phyloP scores from a whole-genome alignment of 306 rosid genomes.

The Malus domestica region DNA sequence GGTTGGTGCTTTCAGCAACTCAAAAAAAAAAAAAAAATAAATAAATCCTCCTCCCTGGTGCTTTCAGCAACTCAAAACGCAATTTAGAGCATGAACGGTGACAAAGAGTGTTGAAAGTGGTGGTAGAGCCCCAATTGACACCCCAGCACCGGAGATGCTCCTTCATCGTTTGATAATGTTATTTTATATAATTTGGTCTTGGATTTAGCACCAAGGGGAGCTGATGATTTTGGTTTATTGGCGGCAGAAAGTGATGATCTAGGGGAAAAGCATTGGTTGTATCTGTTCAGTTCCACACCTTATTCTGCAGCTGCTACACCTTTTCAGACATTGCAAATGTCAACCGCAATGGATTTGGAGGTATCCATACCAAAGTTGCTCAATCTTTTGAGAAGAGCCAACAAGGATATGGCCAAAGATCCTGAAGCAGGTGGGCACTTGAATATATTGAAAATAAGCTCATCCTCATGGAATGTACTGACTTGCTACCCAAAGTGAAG shows the following conservation, averaged over 20 bases:
- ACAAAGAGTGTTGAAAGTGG: too few relatives aligned
- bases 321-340: background rate
- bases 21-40: too few relatives aligned
- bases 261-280: background rate
- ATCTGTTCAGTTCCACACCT: background rate
- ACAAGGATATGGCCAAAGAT: background rate
- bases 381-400: background rate
- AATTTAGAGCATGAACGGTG: too few relatives aligned
- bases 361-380: background rate
- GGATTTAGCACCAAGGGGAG: background rate
- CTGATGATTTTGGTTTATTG: background rate
- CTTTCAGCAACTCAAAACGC: too few relatives aligned
- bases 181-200: background rate
- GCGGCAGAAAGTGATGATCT: background rate
- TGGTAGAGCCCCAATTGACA: too few relatives aligned
- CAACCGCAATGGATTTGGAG: background rate
- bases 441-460: background rate
- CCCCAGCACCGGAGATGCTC: too few relatives aligned
- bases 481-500: background rate
- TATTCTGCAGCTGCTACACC: background rate
- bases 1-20: too few relatives aligned
- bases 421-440: background rate
- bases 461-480: background rate
- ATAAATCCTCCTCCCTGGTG: too few relatives aligned
- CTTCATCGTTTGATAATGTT: background rate